phyloP scores from a whole-genome alignment of 2,329 filamentous ascomycete species.

The Domatiomyces globalis region DNA sequence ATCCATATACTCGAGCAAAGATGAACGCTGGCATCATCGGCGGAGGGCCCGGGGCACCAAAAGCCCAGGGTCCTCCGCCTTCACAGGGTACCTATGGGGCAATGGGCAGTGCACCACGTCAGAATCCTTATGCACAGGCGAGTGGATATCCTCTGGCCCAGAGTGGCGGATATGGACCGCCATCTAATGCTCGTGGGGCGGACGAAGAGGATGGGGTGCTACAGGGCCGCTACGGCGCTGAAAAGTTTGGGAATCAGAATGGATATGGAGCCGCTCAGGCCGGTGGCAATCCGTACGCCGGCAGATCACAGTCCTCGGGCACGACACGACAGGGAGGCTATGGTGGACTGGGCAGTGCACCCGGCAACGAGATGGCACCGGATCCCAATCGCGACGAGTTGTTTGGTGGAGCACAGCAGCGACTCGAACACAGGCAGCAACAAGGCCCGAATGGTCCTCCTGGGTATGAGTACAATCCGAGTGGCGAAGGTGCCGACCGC shows the following conservation, averaged over 20 bases:
- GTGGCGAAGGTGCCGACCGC: conserved; percentile 22
- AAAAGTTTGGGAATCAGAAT: conserved; percentile 32
- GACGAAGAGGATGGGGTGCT: conserved; percentile 11
- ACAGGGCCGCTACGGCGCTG: conserved; percentile 27
- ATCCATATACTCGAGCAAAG: conserved; percentile 42
- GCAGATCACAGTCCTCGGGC: conserved; percentile 20
- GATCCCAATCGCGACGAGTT: conserved; percentile 44
- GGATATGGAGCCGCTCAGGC: conserved; percentile 34
- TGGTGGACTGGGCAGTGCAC: conserved; percentile 39
- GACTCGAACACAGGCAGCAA: conserved; percentile 33
- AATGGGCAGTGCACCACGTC: not conserved
- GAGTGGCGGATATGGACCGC: conserved; percentile 1
- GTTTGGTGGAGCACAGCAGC: conserved; percentile 42
- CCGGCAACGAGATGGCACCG: conserved; percentile 36
- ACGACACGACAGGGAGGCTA: conserved; percentile 39
- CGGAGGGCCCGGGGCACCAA: conserved; percentile 2
- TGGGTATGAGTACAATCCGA: conserved; percentile 22
- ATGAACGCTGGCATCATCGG: conserved; percentile 28
- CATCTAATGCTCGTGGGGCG: conserved; percentile 18
- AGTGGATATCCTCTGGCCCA: conserved; percentile 1
- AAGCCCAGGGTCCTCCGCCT: conserved; percentile 3
- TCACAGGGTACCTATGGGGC: conserved; percentile 18
- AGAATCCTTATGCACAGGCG: not conserved
- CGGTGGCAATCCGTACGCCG: conserved; percentile 26
- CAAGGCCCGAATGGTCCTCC: conserved; percentile 19